A percentile compares a stretch with the other conserved stretches of the same genome.
Conservation (phyloP, 805 yeast genomes). For the Metschnikowia amazonensis region DNA sequence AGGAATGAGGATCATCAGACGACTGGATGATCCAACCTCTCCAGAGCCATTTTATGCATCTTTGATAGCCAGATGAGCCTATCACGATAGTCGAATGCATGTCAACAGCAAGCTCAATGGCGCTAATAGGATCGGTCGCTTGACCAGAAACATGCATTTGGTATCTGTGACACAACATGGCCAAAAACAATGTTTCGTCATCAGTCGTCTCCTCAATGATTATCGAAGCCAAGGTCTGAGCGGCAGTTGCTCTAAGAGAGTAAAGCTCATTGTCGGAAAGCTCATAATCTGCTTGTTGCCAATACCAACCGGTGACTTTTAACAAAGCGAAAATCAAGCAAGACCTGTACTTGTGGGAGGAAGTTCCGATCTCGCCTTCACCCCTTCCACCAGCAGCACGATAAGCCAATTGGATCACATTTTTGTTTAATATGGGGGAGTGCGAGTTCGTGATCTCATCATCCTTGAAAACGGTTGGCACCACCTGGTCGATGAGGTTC, state of each 20-base stretch:
- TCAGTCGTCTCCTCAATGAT: conserved; percentile 61
- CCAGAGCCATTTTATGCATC: conserved; percentile 90
- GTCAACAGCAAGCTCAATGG: conserved; percentile 81
- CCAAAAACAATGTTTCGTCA: conserved; percentile 62
- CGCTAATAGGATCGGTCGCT: conserved; percentile 65
- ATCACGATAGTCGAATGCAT: conserved; percentile 75
- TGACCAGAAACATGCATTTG: conserved; percentile 58
- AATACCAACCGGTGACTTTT: conserved; percentile 78
- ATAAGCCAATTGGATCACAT: conserved; percentile 56
- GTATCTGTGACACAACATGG: conserved; percentile 74
- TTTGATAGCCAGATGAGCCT: conserved; percentile 76
- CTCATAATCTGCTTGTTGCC: conserved; percentile 53
- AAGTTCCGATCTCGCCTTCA: conserved; percentile 49
- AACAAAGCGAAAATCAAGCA: conserved; percentile 66
- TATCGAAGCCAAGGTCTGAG: conserved; percentile 67
- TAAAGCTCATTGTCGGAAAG: conserved; percentile 66
- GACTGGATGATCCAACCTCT: conserved; percentile 88
- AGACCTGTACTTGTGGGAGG: conserved; percentile 62
- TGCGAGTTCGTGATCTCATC: conserved; percentile 50
- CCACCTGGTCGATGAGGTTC: conserved; percentile 61
- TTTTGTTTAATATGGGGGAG: conserved; percentile 55
- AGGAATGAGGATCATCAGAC: conserved; percentile 62
- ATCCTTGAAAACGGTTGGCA: conserved; percentile 61
- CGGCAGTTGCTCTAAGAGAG: conserved; percentile 58
- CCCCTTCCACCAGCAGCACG: conserved; percentile 82